Evolutionary conservation across 768 basidiomycete species (phyloP), one percentile per base, ranked within the genome.

Genomic region (Lentinula guzmanii): DNA sequence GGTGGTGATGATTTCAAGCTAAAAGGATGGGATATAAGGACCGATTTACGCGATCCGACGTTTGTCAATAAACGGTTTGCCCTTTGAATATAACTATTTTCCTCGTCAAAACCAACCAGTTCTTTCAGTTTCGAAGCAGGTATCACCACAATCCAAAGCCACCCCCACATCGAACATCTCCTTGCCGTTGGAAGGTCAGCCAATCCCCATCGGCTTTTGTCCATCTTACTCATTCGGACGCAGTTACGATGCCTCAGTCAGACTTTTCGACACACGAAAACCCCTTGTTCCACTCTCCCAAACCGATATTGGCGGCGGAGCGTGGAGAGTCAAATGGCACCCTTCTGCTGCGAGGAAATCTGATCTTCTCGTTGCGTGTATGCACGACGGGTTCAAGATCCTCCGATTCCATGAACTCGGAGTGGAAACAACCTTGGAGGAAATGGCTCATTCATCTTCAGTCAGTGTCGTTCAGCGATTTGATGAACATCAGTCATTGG

Each of bases 301-400:
- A 53, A 82, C 82, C 28, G 81, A 89, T 2, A 93, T 93, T 10
- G 97, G 97, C n/a, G 58, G 58, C 11, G 97, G 97, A 2, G 91
- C 86, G 10, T 99, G 97, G 97, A 83, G 97, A 16, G 86, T 93
- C 61, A 95, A 96, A 72, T 99, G 95, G 93, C 94, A 98, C 73
- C 94, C 95, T 6, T 82, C 82, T 4, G 64, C 79, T 2, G 65
- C 69, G n/a, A 82, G 94, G 50, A 82, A 80, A 64, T 68, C 81
- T 41, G 91, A 95, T 68, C 79, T 98, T 1, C 82, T 98, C 18
- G 86, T 94, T n/a, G 97, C 95, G 0, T 94, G 91, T 69, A 99
- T 98, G 97, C 95, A 96, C 69, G 94, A 94, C 64, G 95, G 96
- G 9, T 95, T 93, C 81, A 97, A 97, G 70, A 79, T 96, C 5